These are phyloP conservation scores for Hamigera avellanea DNA, from an alignment of 495 filamentous ascomycete species.

Conservation along the genomic window DNA sequence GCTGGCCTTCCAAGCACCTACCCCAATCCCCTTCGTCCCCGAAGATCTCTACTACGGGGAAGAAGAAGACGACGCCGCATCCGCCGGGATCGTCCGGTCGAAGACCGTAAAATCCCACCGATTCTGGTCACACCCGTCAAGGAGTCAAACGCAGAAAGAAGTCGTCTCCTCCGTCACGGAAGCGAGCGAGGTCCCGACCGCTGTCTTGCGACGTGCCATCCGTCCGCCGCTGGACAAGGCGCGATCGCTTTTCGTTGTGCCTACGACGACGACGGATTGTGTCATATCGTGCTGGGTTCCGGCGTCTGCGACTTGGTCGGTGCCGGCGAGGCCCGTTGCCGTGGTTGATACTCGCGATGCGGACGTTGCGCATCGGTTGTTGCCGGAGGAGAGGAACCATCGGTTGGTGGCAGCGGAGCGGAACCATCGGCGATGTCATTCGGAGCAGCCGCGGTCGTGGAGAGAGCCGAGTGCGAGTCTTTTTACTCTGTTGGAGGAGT, in stretches of 20 bases:
- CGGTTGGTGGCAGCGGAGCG: conserved; percentile 9
- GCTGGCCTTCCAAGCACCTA: conserved; percentile 11
- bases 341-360: conserved; percentile 1
- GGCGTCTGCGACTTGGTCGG: neutral
- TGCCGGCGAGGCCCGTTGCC: conserved; percentile 5
- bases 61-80: conserved; percentile 21
- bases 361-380: neutral
- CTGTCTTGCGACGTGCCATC: conserved; percentile 18
- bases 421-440: conserved; percentile 30
- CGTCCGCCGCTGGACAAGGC: conserved; percentile 27
- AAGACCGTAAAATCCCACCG: conserved; percentile 10
- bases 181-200: conserved; percentile 2
- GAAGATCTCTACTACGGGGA: conserved; percentile 12
- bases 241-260: conserved; percentile 22
- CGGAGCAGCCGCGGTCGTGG: conserved; percentile 33
- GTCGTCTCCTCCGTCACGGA: conserved; percentile 6
- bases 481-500: conserved; percentile 27
- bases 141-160: conserved; percentile 1
- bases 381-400: conserved; percentile 3
- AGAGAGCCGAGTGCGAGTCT: conserved; percentile 25
- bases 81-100: conserved; percentile 24
- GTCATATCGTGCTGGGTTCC: conserved; percentile 18
- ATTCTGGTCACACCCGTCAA: conserved; percentile 12
- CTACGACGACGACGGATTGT: conserved; percentile 14
- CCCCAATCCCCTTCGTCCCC: conserved; percentile 8